Evolutionary conservation across 2,329 filamentous ascomycete species (phyloP), one percentile per base, ranked within the genome.

Genomic region (Beauveria pseudobassiana): DNA sequence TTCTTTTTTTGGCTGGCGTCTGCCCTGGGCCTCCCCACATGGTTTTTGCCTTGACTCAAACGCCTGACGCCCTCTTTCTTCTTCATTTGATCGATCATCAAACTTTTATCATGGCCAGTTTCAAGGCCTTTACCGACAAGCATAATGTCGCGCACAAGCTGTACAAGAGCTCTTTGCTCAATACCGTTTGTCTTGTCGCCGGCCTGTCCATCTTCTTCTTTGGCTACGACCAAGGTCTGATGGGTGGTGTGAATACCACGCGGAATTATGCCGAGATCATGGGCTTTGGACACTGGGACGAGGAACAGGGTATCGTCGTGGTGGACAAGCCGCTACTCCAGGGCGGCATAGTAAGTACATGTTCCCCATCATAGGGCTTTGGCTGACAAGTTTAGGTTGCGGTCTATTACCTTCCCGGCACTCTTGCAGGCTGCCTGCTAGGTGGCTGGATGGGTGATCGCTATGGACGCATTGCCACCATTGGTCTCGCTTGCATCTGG

Each of bases 121-220:
- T 63, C 30, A 59, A 57, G 14, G 52, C 38, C 12, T 58, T 54
- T 3, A 49, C 60, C 34, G 58, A 54, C 26, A 63, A 63, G 53
- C 52, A 63, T 52, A 63, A 63, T 72, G 75, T 84, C 12, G 80
- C 81, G 61, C 77, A 84, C 69, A 76, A 75, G 64, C 71, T 83
- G 5, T 76, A 85, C 74, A 86, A 86, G 74, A 72, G 76, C 20
- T 71, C 73, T 48, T 77, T 87, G 63, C 79, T 87, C 61, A 77
- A 85, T 62, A 81, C 81, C 43, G 82, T 89, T 72, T 88, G 88
- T 70, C 80, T 78, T 53, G 75, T 88, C 16, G 86, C 86, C 1
- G 85, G 78, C 1, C 71, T 89, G 16, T 87, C 84, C 16, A 89
- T 88, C 64, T 85, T 88, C 71, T 88, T 89, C 77, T 88, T 88